A percentile compares a stretch with the other conserved stretches of the same genome.
phyloP scores from a whole-genome alignment of 2,329 filamentous ascomycete species.

The Bipolaris zeicola region DNA sequence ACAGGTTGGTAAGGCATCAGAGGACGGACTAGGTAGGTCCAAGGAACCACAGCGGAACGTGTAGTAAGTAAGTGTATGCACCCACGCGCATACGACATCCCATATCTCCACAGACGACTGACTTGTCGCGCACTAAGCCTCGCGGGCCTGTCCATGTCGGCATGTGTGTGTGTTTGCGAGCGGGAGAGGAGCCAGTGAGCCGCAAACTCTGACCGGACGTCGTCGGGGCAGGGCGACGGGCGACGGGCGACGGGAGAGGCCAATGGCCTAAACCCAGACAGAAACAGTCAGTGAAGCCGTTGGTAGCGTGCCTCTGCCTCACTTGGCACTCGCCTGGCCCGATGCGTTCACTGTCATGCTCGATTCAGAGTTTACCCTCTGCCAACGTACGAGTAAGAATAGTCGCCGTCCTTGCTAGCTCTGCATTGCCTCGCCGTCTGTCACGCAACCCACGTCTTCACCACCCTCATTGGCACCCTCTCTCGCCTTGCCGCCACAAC shows the following conservation, averaged over 20 bases:
- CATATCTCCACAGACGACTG: too few relatives aligned
- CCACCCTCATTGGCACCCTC: background rate
- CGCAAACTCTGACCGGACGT: background rate
- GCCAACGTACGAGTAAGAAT: background rate
- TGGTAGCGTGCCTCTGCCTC: background rate
- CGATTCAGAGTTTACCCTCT: constrained; percentile 10
- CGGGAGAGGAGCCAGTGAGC: background rate
- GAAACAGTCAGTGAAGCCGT: constrained; percentile 2
- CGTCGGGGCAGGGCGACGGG: too few relatives aligned
- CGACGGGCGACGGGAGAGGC: background rate
- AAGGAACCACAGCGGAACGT: too few relatives aligned
- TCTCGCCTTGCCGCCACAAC: background rate
- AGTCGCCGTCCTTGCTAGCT: constrained; percentile 8
- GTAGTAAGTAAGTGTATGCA: too few relatives aligned
- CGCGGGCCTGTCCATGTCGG: background rate
- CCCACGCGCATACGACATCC: too few relatives aligned
- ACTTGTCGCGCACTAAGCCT: too few relatives aligned
- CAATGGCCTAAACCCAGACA: background rate
- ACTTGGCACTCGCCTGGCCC: background rate
- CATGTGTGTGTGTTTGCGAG: background rate
- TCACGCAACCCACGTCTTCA: background rate
- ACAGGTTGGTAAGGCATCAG: too few relatives aligned
- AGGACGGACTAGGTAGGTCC: too few relatives aligned
- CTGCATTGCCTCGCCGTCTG: constrained; percentile 13
- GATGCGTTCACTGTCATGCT: constrained; percentile 1